Evolutionary conservation across 768 basidiomycete genomes (phyloP), one percentile per base, ranked within the genome.

Genomic region (Amanita pseudoporphyria): DNA sequence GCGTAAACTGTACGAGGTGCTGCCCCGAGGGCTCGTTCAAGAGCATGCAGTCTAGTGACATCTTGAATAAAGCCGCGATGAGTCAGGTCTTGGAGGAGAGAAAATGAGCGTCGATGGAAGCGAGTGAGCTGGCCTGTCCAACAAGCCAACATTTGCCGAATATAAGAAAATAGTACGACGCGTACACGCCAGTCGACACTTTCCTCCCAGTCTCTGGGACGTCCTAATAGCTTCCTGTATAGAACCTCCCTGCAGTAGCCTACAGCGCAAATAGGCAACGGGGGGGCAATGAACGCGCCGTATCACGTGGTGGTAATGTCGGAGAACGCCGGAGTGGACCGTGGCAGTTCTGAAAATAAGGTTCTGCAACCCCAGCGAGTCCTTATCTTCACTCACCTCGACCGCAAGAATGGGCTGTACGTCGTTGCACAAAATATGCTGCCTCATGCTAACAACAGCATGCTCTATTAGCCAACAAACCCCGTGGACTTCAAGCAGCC

Each of bases 401-500:
- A 74, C 78, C 63, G 69, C 75, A 73, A 83, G 72, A 74, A 88
- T 88, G 86, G 86, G 86, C 78, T 88, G 86, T 85, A 79, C 61
- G 86, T 84, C 30, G 33, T 57, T 47, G 51, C 52, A 52, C 52
- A 52, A 49, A n/a, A 38, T n/a, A n/a, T 35, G 40, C 47, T 30
- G 49, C 49, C 32, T 26, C 12, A 42, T 45, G 42, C 53, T 59
- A 42, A 58, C 54, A 28, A 38, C 52, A 49, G 45, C 52, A 22
- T 52, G 36, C 52, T 7, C 7, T 28, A 4, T 7, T 7, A 94
- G 91, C 93, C 67, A 93, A 94, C 81, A 96, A 97, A 89, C 94
- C 94, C 67, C 87, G 94, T 77, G 94, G 94, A 73, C 83, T 97
- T 64, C 91, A 95, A 77, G 95, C 95, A 62, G 95, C 93, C 64